phyloP scores from a whole-genome alignment of 306 rosid genomes.

The Adenanthera pavonina region DNA sequence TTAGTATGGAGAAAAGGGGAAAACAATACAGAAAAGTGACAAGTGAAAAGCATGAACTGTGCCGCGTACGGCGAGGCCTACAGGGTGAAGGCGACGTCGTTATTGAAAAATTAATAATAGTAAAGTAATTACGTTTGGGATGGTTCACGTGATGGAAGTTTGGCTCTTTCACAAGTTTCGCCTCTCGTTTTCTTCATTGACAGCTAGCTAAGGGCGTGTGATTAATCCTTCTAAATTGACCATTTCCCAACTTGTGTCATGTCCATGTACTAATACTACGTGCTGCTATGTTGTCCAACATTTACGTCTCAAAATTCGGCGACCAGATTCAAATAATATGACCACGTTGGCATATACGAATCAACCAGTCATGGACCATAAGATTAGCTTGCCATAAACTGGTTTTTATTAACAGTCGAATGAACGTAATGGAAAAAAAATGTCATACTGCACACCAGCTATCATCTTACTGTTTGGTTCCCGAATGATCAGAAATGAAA shows the following conservation, averaged over 20 bases:
- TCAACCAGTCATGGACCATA: background rate
- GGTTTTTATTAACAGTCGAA: too few species aligned
- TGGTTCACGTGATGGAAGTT: conserved; percentile 48
- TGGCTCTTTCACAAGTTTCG: background rate
- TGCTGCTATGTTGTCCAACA: background rate
- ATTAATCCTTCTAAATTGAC: conserved; percentile 42
- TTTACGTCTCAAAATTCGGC: conserved; percentile 43
- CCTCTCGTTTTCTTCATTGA: conserved; percentile 28
- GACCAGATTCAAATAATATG: conserved; percentile 6
- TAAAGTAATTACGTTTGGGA: conserved; percentile 40
- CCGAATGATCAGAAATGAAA: too few species aligned
- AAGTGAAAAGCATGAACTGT: conserved; percentile 22
- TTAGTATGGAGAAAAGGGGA: background rate
- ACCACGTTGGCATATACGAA: background rate
- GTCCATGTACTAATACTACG: background rate
- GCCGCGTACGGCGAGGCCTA: conserved; percentile 20
- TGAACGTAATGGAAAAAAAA: background rate
- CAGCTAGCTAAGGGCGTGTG: conserved; percentile 35
- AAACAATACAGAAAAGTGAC: too few species aligned
- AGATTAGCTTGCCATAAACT: too few species aligned
- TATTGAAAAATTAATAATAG: conserved; percentile 38
- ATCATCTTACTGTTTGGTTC: background rate
- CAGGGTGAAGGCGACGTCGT: background rate
- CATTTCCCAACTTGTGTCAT: conserved; percentile 34
- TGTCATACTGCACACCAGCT: background rate